Percentiles rank a stretch among this genome's conserved stretches.
phyloP scores from a whole-genome alignment of 2,329 filamentous ascomycete species.

The Tolypocladium tundrense region DNA sequence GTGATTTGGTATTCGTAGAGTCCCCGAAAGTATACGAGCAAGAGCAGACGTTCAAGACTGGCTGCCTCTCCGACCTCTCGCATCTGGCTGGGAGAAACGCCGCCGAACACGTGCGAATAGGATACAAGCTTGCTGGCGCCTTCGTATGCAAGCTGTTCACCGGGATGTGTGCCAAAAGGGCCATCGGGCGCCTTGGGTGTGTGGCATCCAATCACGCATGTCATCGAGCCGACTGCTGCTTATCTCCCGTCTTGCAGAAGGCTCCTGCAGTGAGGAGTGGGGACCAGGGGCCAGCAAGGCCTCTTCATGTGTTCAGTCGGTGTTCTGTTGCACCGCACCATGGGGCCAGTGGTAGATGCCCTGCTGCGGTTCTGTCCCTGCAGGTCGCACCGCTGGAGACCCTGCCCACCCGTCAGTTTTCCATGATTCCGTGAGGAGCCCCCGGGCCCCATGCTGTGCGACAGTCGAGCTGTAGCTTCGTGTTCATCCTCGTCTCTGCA shows the following conservation, averaged over 20 bases:
- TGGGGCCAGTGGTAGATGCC: background rate
- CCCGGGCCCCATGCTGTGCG: background rate
- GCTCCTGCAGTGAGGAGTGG: background rate
- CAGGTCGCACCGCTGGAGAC: constrained; percentile 1
- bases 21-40: too few species aligned
- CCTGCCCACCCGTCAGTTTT: background rate
- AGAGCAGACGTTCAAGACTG: background rate
- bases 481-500: background rate
- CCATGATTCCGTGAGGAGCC: background rate
- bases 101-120: background rate
- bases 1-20: too few species aligned
- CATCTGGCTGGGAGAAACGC: background rate
- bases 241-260: background rate
- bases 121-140: background rate
- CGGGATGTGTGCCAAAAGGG: background rate
- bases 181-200: background rate
- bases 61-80: background rate
- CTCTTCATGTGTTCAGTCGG: background rate
- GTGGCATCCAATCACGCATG: background rate
- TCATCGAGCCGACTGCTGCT: background rate
- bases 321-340: background rate
- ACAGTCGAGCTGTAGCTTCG: background rate
- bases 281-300: background rate
- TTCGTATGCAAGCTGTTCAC: background rate
- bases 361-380: background rate